Evolutionary conservation across 1,284 basidiomycete species (phyloP).

Genomic region (Ganoderma sp.): DNA sequence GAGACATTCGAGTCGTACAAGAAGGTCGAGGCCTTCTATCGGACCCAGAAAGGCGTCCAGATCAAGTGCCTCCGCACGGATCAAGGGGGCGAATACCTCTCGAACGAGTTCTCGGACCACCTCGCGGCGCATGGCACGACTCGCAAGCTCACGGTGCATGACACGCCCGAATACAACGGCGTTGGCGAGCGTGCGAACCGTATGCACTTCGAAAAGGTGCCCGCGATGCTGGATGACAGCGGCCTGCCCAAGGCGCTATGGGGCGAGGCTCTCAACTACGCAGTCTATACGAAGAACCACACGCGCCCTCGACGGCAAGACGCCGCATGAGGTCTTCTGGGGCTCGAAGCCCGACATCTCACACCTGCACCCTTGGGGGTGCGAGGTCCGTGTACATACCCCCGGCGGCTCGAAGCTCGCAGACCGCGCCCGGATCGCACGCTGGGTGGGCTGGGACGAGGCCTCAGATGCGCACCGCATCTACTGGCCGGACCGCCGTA

Average conservation of each 20-base stretch:
- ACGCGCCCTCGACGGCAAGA: constrained; percentile 38
- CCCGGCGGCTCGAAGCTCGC: constrained; percentile 33
- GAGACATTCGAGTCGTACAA: constrained; percentile 32
- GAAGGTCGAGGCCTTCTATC: constrained; percentile 25
- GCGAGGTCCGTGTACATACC: constrained; percentile 35
- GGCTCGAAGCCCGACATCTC: constrained; percentile 43
- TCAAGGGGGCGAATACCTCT: constrained; percentile 23
- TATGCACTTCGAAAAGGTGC: constrained; percentile 32
- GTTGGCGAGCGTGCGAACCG: constrained; percentile 45
- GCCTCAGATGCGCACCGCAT: not conserved
- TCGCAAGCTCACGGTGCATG: constrained; percentile 3
- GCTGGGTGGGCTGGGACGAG: constrained; percentile 38
- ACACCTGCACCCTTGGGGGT: constrained; percentile 16
- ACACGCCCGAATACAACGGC: constrained; percentile 36
- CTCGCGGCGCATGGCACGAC: constrained; percentile 13
- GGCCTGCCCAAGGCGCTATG: constrained; percentile 43
- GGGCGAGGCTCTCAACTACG: constrained; percentile 45
- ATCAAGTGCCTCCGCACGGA: constrained; percentile 46
- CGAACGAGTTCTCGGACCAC: constrained; percentile 6
- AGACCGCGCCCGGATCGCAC: not conserved
- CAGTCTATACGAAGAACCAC: constrained; percentile 49
- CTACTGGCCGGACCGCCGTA: not conserved
- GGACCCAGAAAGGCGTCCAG: constrained; percentile 27
- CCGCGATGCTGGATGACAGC: constrained; percentile 36
- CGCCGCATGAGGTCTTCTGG: constrained; percentile 40